A percentile compares a stretch with the other conserved stretches of the same genome.
Evolutionary conservation across 2,329 filamentous ascomycete species (phyloP).

Genomic region (Nothophoma quercina): DNA sequence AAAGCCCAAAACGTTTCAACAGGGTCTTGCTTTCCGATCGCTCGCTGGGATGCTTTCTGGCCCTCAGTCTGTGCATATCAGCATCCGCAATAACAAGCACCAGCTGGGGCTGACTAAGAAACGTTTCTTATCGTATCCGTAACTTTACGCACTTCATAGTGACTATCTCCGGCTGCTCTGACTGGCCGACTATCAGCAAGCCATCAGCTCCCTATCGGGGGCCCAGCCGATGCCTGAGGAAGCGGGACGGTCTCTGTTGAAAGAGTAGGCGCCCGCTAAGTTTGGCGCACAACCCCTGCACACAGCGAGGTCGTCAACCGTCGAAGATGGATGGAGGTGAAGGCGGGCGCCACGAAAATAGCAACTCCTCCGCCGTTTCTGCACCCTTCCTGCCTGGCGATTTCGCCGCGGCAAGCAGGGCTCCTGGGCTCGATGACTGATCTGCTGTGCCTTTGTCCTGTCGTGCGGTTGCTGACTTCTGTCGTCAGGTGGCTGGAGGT

Average conservation of each 20-base stretch:
- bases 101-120: slow-evolving; percentile 35
- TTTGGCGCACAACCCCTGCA: slow-evolving; percentile 35
- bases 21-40: slow-evolving; percentile 39
- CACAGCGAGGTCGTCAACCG: slow-evolving; percentile 7
- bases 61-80: slow-evolving; percentile 21
- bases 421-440: slow-evolving; percentile 10
- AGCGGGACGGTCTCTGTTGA: slow-evolving; percentile 29
- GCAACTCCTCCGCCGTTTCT: slow-evolving; percentile 23
- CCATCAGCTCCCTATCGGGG: slow-evolving; percentile 49
- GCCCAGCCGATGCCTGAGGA: slow-evolving; percentile 42
- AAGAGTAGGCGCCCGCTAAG: slow-evolving; percentile 49
- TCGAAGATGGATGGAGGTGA: slow-evolving; percentile 13
- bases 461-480: slow-evolving; percentile 24
- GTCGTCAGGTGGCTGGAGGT: slow-evolving; percentile 40
- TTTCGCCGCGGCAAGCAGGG: slow-evolving; percentile 21
- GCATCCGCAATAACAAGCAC: slow-evolving; percentile 23
- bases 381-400: slow-evolving; percentile 16
- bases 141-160: slow-evolving; percentile 32
- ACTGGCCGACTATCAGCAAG: slow-evolving; percentile 43
- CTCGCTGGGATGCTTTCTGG: slow-evolving; percentile 30
- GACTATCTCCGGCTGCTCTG: slow-evolving; percentile 42
- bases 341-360: slow-evolving; percentile 27
- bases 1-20: slow-evolving; percentile 33
- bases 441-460: slow-evolving; percentile 28
- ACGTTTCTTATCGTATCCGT: slow-evolving; percentile 11